Evolutionary conservation across 768 basidiomycete species (phyloP), one percentile per base, ranked within the genome.

Genomic region (Termitomyces sp.): DNA sequence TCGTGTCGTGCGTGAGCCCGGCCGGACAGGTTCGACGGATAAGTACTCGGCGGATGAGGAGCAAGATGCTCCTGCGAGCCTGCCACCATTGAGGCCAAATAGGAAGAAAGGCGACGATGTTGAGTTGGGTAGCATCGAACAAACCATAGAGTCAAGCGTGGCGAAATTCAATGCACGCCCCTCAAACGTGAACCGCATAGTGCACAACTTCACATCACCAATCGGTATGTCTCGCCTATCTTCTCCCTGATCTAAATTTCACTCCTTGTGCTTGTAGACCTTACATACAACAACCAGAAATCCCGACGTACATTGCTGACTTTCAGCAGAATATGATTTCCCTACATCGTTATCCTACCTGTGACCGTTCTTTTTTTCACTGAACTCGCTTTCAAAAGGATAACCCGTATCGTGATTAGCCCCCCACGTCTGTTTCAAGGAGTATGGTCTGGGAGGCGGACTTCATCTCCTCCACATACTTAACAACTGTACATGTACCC

Each of bases 161-260:
- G 73, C 75, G 9, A 70, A 72, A 56, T 81, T 77, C 52, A 77
- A 77, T 60, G 51, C 71, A 29, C 52, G 60, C 27, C 6, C 46
- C 34, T 69, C 70, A 27, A 74, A 69, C 54, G 57, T 78, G 53
- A 79, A 84, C 59, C 80, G 77, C 42, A 69, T 86, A 70, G 77
- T 89, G 48, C 75, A 83, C 60, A 81, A 82, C 60, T 90, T 83
- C 73, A 86, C 79, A 43, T 88, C 86, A 23, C 88, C 88, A 1
- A 85, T 90, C 53, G 83, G 87, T 89, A 59, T 19, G 76, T 71
- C 34, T n/a, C 21, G 17, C 40, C 12, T 17, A 23, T 53, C n/a
- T 23, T 16, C 10, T 6, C 34, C 21, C 16, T 19, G n/a, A 38
- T n/a, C 11, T 3, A 12, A 42, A 23, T 23, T 34, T 50, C n/a